A percentile compares a stretch with the other conserved stretches of the same genome.
These are phyloP conservation scores for Monilinia laxa DNA, from an alignment of 2,329 filamentous ascomycete species.

Conservation along the genomic window DNA sequence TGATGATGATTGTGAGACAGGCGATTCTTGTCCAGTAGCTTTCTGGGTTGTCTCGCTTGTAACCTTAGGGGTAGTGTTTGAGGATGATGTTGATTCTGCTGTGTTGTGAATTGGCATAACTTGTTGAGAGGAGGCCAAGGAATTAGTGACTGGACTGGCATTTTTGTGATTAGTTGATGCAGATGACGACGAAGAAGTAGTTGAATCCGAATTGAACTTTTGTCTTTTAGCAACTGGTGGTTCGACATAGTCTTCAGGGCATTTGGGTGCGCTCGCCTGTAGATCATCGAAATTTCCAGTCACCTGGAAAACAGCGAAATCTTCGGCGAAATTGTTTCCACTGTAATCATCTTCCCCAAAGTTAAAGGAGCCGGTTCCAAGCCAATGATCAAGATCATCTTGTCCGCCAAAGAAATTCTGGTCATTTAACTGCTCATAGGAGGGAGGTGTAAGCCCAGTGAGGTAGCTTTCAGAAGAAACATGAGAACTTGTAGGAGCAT, in stretches of 20 bases:
- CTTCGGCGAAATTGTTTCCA: background rate
- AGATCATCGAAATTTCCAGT: constrained; percentile 10
- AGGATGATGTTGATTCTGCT: background rate
- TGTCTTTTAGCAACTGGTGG: background rate
- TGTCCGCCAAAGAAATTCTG: constrained; percentile 7
- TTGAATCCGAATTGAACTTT: constrained; percentile 12
- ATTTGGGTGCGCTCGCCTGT: background rate
- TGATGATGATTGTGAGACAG: background rate
- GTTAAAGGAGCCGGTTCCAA: background rate
- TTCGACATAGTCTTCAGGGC: constrained; percentile 3
- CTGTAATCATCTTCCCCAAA: background rate
- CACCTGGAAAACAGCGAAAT: no score
- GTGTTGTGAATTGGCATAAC: background rate
- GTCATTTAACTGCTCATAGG: constrained; percentile 24
- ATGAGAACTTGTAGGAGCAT: constrained; percentile 22
- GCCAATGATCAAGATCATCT: constrained; percentile 5
- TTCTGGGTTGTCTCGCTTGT: constrained; percentile 1
- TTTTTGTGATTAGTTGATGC: background rate
- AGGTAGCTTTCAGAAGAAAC: constrained; percentile 16
- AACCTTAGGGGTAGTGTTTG: background rate
- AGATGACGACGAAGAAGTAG: background rate
- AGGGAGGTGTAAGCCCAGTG: constrained; percentile 23
- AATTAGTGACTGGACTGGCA: constrained; percentile 6
- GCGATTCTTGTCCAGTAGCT: background rate
- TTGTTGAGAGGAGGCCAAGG: constrained; percentile 7